Conservation (phyloP, 2,329 filamentous ascomycete species). For the Magnaporthiopsis rhizophila region DNA sequence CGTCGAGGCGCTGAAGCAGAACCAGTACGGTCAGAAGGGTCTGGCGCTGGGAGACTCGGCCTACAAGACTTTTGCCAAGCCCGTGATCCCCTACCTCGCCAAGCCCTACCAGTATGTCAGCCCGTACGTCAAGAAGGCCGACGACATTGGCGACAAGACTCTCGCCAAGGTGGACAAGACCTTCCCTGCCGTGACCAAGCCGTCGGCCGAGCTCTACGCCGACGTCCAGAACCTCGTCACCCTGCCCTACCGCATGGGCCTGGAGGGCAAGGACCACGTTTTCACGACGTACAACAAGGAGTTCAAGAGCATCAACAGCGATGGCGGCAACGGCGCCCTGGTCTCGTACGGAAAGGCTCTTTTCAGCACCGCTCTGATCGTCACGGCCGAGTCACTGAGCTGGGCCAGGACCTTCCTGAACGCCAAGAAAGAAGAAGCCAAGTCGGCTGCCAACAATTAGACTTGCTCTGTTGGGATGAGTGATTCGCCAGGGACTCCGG, state of each 20-base stretch:
- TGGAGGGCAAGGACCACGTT: constrained; percentile 55
- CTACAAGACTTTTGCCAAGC: constrained; percentile 69
- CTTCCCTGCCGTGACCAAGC: constrained; percentile 69
- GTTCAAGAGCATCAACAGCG: constrained; percentile 55
- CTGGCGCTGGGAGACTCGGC: constrained; percentile 66
- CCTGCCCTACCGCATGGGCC: constrained; percentile 54
- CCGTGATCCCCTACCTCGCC: constrained; percentile 68
- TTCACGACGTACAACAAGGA: constrained; percentile 48
- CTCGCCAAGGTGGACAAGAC: constrained; percentile 60
- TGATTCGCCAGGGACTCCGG: not conserved
- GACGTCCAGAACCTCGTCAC: constrained; percentile 55
- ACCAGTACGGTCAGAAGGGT: constrained; percentile 77
- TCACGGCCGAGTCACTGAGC: constrained; percentile 56
- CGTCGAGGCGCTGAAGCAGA: constrained; percentile 69
- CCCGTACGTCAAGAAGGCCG: constrained; percentile 78
- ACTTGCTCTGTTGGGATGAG: not conserved
- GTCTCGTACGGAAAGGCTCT: constrained; percentile 64
- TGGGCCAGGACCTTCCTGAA: constrained; percentile 53
- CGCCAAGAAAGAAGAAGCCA: constrained; percentile 53
- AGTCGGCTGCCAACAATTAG: constrained; percentile 45
- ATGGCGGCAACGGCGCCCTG: constrained; percentile 51
- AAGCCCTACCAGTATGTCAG: constrained; percentile 75
- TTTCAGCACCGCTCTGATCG: constrained; percentile 57
- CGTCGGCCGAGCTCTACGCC: constrained; percentile 60
- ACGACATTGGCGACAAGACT: constrained; percentile 68